These are phyloP conservation scores for Cystobasidium sp. DNA, from an alignment of 1,284 basidiomycete genomes.

Conservation along the genomic window DNA sequence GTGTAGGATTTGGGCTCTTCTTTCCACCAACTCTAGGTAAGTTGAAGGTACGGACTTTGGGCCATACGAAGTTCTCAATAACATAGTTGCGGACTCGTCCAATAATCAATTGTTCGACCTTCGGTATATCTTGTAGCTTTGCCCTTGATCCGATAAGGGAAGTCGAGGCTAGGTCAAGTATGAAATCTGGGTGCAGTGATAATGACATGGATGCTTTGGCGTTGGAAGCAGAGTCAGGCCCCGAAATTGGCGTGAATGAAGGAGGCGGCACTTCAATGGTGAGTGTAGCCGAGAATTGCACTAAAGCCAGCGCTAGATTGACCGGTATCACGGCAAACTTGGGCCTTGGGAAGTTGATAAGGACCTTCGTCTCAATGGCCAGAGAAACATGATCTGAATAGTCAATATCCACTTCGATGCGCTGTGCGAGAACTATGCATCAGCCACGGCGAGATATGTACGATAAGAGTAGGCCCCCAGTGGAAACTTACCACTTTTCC, in stretches of 20 bases:
- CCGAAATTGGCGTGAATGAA: conserved; percentile 54
- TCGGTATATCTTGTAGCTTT: conserved; percentile 66
- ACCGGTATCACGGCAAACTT: conserved; percentile 65
- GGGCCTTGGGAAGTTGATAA: conserved; percentile 64
- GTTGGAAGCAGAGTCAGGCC: conserved; percentile 44
- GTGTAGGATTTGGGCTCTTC: not conserved
- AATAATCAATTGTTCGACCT: conserved; percentile 64
- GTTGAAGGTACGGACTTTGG: conserved; percentile 59
- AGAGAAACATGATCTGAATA: conserved; percentile 63
- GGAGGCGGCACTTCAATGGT: conserved; percentile 42
- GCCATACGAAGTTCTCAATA: conserved; percentile 62
- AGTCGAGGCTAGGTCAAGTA: conserved; percentile 62
- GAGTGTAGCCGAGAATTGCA: conserved; percentile 62
- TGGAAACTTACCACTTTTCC: conserved; percentile 60
- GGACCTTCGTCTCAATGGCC: conserved; percentile 62
- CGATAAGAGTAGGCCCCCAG: too few species aligned
- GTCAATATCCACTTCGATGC: conserved; percentile 64
- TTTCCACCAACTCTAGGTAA: conserved; percentile 56
- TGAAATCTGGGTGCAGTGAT: conserved; percentile 64
- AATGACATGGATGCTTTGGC: conserved; percentile 59
- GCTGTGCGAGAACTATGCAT: conserved; percentile 31
- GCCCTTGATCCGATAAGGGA: conserved; percentile 63
- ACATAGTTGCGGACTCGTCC: conserved; percentile 61
- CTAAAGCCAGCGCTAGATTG: conserved; percentile 62
- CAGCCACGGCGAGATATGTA: too few species aligned